phyloP scores from a whole-genome alignment of 2,329 filamentous ascomycete species.

The Thielaviopsis populi region DNA sequence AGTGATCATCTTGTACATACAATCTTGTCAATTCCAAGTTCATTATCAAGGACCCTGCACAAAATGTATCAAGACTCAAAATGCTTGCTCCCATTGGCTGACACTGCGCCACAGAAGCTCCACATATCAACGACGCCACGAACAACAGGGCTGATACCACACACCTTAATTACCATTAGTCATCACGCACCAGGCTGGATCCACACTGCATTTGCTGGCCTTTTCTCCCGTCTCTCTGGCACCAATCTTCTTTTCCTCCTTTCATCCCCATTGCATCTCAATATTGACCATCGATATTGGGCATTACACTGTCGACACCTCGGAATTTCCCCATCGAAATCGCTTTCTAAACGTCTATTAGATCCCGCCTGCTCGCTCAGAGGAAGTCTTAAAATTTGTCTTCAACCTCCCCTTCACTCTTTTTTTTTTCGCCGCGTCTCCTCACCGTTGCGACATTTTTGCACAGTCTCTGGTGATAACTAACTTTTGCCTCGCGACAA shows the following conservation, averaged over 20 bases:
- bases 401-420: background rate
- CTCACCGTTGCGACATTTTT: background rate
- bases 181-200: background rate
- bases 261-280: background rate
- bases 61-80: too few relatives aligned
- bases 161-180: background rate
- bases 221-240: background rate
- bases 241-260: background rate
- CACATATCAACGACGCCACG: background rate
- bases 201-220: background rate
- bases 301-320: background rate
- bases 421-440: background rate
- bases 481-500: slow-evolving; percentile 5
- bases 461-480: background rate
- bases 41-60: too few relatives aligned
- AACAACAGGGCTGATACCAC: background rate
- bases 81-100: background rate
- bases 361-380: background rate
- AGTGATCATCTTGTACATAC: too few relatives aligned
- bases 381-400: background rate
- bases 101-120: background rate
- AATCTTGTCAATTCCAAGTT: too few relatives aligned
- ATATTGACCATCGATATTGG: slow-evolving; percentile 2
- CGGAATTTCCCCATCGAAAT: background rate
- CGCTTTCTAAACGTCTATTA: background rate